Percentiles rank a stretch among this genome's conserved stretches.
Evolutionary conservation across 768 basidiomycete genomes (phyloP).

Genomic region (Wakefieldia striispora): DNA sequence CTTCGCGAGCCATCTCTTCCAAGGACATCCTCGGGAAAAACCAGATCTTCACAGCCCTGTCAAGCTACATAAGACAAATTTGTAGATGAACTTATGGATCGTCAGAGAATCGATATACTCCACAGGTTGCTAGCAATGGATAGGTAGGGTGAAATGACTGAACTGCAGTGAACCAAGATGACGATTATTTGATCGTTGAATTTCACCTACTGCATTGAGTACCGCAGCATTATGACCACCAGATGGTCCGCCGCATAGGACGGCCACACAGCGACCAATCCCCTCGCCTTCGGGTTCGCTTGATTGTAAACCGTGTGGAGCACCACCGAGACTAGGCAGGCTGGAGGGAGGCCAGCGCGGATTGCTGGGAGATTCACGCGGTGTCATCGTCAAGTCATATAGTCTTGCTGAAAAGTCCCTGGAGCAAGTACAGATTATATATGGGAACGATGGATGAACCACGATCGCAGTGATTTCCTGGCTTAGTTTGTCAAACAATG

Average conservation of each 20-base stretch:
- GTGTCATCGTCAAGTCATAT: slow-evolving; percentile 53
- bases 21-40: slow-evolving; percentile 41
- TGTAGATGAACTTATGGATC: neutral
- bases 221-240: slow-evolving; percentile 75
- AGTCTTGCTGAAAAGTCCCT: slow-evolving; percentile 68
- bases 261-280: slow-evolving; percentile 53
- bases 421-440: slow-evolving; percentile 70
- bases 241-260: slow-evolving; percentile 68
- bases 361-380: slow-evolving; percentile 41
- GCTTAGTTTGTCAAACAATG: slow-evolving; percentile 32
- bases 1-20: slow-evolving; percentile 52
- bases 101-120: slow-evolving; percentile 43
- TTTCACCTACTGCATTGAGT: slow-evolving; percentile 51
- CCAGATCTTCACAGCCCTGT: slow-evolving; percentile 78
- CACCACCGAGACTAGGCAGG: slow-evolving; percentile 55
- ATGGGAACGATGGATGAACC: slow-evolving; percentile 57
- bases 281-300: slow-evolving; percentile 61
- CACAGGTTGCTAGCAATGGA: slow-evolving; percentile 74
- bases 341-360: slow-evolving; percentile 56
- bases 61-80: slow-evolving; percentile 50
- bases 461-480: slow-evolving; percentile 62
- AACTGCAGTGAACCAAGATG: slow-evolving; percentile 1
- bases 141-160: slow-evolving; percentile 67
- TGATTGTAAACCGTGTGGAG: slow-evolving; percentile 66
- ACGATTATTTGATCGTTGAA: neutral